phyloP scores from a whole-genome alignment of 176 grass and related monocot species.

The Bolboschoenus planiculmis region DNA sequence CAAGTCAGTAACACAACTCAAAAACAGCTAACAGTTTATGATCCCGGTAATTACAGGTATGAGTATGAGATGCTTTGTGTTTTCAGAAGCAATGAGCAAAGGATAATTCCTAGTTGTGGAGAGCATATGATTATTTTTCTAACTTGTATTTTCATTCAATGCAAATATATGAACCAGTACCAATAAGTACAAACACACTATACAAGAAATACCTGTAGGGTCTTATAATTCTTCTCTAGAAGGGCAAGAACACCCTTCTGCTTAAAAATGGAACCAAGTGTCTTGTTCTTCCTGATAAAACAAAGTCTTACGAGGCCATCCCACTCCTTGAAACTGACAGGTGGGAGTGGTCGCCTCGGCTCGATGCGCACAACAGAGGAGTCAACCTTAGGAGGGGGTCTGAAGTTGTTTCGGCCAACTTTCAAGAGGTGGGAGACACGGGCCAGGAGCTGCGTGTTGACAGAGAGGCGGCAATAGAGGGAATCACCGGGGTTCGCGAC shows the following conservation, averaged over 20 bases:
- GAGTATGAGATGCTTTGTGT: neutral
- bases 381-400: conserved; percentile 85
- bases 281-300: conserved; percentile 90
- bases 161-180: neutral
- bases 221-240: conserved; percentile 96
- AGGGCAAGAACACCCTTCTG: conserved; percentile 64
- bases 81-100: neutral
- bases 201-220: conserved; percentile 16
- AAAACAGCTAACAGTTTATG: neutral
- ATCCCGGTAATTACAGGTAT: neutral
- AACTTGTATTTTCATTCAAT: neutral
- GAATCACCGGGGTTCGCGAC: conserved; percentile 77
- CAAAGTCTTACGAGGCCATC: conserved; percentile 73
- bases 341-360: conserved; percentile 73
- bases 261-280: conserved; percentile 69
- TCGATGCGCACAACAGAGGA: conserved; percentile 90
- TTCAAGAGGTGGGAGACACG: conserved; percentile 85
- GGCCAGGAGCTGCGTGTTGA: conserved; percentile 80
- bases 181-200: neutral
- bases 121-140: neutral
- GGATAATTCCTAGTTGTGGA: neutral
- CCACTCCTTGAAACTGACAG: conserved; percentile 87
- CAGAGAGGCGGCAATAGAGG: conserved; percentile 89
- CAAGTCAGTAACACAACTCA: neutral
- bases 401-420: conserved; percentile 87